Conservation (phyloP, 192 early-diverging fungal species). For the Coemansia sp. region DNA sequence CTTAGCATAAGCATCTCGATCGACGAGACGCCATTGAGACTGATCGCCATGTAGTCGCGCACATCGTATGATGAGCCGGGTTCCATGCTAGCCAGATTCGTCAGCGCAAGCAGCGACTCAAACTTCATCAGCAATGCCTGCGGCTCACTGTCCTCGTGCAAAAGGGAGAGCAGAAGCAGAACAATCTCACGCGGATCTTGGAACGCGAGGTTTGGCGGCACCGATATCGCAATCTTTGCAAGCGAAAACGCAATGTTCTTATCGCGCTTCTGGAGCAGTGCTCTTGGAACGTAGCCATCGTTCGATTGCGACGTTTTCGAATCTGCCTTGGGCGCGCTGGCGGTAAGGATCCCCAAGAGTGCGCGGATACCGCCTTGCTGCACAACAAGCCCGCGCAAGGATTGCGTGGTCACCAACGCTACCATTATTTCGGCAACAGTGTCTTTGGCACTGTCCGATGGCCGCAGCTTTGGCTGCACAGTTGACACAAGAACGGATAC, state of each 20-base stretch:
- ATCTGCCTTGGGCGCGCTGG: constrained; percentile 28
- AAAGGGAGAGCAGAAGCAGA: constrained; percentile 62
- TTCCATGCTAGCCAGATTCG: constrained; percentile 78
- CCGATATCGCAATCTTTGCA: constrained; percentile 91
- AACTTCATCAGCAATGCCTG: constrained; percentile 71
- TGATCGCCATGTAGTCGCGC: constrained; percentile 59
- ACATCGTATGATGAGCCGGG: constrained; percentile 60
- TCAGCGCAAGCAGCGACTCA: constrained; percentile 90
- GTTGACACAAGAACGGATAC: constrained; percentile 28
- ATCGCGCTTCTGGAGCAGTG: constrained; percentile 36
- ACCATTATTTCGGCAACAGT: constrained; percentile 67
- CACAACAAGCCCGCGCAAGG: constrained; percentile 72
- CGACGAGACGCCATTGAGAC: constrained; percentile 63
- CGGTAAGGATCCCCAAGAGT: constrained; percentile 53
- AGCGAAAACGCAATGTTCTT: constrained; percentile 74
- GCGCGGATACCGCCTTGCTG: constrained; percentile 78
- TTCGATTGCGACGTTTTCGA: constrained; percentile 1
- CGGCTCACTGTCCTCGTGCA: constrained; percentile 47
- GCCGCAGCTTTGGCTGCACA: constrained; percentile 47
- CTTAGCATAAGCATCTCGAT: constrained; percentile 82
- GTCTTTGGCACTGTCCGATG: constrained; percentile 63
- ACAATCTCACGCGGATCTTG: constrained; percentile 68
- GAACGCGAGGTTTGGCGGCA: constrained; percentile 88
- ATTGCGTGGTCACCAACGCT: constrained; percentile 69
- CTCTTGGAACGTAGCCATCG: constrained; percentile 27